These are phyloP conservation scores for Pyricularia sp. DNA, from an alignment of 2,329 filamentous ascomycete species.

Conservation along the genomic window DNA sequence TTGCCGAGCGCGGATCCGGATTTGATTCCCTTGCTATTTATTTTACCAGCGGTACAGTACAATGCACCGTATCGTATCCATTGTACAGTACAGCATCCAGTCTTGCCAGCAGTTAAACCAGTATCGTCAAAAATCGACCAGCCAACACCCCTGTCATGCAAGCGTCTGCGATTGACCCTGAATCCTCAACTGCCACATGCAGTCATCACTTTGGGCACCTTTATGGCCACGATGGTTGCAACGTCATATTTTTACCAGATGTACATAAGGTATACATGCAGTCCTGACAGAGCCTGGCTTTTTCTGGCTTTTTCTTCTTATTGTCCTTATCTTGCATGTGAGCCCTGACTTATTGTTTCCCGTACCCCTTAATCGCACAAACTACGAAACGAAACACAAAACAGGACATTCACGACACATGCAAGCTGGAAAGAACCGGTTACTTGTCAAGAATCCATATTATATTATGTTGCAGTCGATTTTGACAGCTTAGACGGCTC, in stretches of 20 bases:
- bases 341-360: background rate
- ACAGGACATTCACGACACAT: background rate
- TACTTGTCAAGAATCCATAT: background rate
- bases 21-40: too few relatives aligned
- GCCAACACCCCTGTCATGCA: background rate
- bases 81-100: too few relatives aligned
- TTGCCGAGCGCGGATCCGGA: background rate
- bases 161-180: background rate
- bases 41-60: too few relatives aligned
- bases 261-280: background rate
- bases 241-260: background rate
- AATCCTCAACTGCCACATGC: background rate
- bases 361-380: background rate
- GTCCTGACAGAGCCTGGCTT: too few relatives aligned
- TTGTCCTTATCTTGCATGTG: too few relatives aligned
- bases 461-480: background rate
- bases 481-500: constrained; percentile 15
- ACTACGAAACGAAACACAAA: background rate
- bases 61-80: too few relatives aligned
- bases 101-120: too few relatives aligned
- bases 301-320: too few relatives aligned
- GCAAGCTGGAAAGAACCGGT: background rate
- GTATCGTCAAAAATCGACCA: background rate
- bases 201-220: background rate
- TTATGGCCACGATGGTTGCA: background rate